Evolutionary conservation across 768 basidiomycete genomes (phyloP), one percentile per base, ranked within the genome.

Genomic region (Neoboletus brunneissimus): DNA sequence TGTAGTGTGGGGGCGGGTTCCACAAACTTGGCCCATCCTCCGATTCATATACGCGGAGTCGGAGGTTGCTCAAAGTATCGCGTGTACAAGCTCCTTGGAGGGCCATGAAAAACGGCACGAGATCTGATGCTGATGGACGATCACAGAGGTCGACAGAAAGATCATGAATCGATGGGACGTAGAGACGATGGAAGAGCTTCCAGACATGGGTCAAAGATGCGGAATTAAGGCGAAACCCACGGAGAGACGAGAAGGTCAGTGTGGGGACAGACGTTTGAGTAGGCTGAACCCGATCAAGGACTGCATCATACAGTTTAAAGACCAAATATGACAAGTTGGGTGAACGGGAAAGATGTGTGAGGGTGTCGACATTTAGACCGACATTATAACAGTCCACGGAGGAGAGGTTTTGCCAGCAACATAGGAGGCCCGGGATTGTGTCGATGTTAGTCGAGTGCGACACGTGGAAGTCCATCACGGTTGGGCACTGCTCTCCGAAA

Each of bases 391-490:
- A 62, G 20, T 6, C 1, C 18, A 55, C 50, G 12, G 23, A 31
- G 35, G 32, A 3, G n/a, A 62, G 42, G 27, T 52, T 54, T 49
- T 25, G 7, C 61, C 61, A 62, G 22, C 15, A 15, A 22, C 56
- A 44, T n/a, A 62, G 15, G n/a, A 62, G 46, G 13, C 16, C 13
- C 2, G 60, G 49, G 35, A 54, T 35, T 12, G 42, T 22, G 22
- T 53, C 38, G 20, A 10, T 20, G 16, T 43, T 15, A 5, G 23
- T 31, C 32, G 12, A 32, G 1, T 23, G 3, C 5, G 42, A 16
- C 6, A 43, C 45, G 7, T 11, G 1, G 10, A 62, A 44, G 27
- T 41, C 4, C 2, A 23, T 23, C 40, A 62, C 31, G 6, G 37
- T 34, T 18, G 60, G 50, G 49, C 48, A 59, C 25, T 25, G 15